These are phyloP conservation scores for Phytopythium aichiense DNA, from an alignment of 352 stramenopile species.

Conservation along the genomic window DNA sequence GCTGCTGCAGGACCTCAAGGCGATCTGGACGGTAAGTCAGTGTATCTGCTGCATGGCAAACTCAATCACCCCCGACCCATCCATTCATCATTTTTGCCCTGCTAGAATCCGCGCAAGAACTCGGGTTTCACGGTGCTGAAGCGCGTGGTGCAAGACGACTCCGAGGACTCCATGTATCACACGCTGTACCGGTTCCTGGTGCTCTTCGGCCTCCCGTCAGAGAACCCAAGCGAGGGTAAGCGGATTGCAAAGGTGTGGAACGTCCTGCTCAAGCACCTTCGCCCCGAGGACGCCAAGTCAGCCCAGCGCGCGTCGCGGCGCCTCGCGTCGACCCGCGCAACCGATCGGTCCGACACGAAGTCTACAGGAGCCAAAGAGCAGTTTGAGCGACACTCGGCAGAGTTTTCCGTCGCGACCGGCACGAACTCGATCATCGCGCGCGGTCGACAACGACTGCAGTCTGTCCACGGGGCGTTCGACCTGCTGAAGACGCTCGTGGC, in stretches of 20 bases:
- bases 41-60: neutral
- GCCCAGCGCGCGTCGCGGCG: constrained; percentile 18
- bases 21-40: constrained; percentile 82
- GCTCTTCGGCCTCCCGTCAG: constrained; percentile 89
- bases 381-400: constrained; percentile 37
- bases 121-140: constrained; percentile 69
- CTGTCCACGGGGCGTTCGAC: constrained; percentile 36
- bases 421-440: constrained; percentile 43
- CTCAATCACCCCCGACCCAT: neutral
- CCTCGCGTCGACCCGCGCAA: constrained; percentile 12
- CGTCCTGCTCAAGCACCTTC: constrained; percentile 57
- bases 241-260: constrained; percentile 50
- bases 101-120: constrained; percentile 43
- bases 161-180: constrained; percentile 90
- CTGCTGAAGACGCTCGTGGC: constrained; percentile 50
- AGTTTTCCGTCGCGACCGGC: constrained; percentile 48
- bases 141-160: constrained; percentile 47
- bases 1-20: constrained; percentile 79
- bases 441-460: constrained; percentile 43
- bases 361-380: constrained; percentile 13
- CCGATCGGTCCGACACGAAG: neutral
- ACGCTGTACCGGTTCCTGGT: constrained; percentile 97
- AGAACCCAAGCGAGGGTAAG: constrained; percentile 41
- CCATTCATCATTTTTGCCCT: constrained; percentile 3
- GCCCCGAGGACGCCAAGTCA: constrained; percentile 24